Base-by-base conservation (phyloP, 73 alveolate species). In the Breviolum minutum region DNA sequence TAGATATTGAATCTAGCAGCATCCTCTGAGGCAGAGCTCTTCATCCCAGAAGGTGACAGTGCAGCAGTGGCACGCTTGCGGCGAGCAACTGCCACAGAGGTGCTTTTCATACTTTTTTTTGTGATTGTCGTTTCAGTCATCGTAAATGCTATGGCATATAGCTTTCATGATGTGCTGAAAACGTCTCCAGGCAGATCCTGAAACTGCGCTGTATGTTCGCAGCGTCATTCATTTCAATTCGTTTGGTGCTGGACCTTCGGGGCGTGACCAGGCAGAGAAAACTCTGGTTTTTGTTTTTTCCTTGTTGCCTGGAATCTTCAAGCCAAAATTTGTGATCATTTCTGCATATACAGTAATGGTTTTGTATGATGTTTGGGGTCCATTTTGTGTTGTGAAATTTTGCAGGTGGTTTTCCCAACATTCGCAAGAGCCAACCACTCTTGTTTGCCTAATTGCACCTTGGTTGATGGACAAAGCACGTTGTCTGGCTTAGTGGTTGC, bases 401-500 rank as follows among this genome's bases (percentile, higher is more conserved):
- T 54, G 71, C 95, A 92, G 98, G 98, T 92, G 81, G 98, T 92
- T 20, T 92, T 92, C 27, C 98, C 90, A 10, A 92, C 98, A 26
- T 26, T 92, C 90, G 98, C 98, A n/a, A 73, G 98, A 26, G 98
- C 98, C 54, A 92, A 92, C 60, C 98, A 92, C 68, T 92, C 98
- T 60, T 92, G 98, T 17, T 80, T 71, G 48, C 98, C 98, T 10
- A 92, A 92, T 26, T 92, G 98, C 9, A 30, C 40, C 90, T 40
- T 71, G 97, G 88, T 76, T 26, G n/a, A 12, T 8, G 20, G n/a
- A 8, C 87, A 12, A 5, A 8, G 13, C 2, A 19, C 12, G 91
- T 10, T 63, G 63, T 40, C 54, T 3, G 54, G 54, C 54, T 40
- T 40, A 40, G 54, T 40, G 54, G 54, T 0, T 40, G 54, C 54